Base-by-base conservation (phyloP, 2,329 filamentous ascomycete species). In the Trichophaea hybrida region DNA sequence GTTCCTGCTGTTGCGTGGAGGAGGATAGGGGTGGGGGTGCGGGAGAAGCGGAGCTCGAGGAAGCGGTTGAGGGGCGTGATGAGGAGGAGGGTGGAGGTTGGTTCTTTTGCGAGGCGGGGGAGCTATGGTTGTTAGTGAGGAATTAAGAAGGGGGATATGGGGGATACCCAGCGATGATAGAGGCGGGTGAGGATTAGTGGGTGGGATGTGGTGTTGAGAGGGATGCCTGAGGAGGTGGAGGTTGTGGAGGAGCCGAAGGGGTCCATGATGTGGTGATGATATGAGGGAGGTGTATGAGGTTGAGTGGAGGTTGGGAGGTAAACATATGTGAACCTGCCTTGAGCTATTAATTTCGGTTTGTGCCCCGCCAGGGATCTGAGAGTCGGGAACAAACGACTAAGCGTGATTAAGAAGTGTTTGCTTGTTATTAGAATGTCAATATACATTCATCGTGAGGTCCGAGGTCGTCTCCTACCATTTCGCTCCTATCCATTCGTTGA, bases 1-100 rank as follows among this genome's bases (percentile, higher is more conserved):
- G 38, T 48, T 4, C 55, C 55, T 24, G 40, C 24, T 10, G 55
- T 38, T n/a, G 10, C 40, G 12, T 17, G 13, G 2, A 75, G 75
- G 74, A 82, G 81, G 66, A 79, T 75, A 0, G 81, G 82, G 2
- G 73, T 67, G 0, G 66, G 54, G 3, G 71, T 73, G 0, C 73
- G 68, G 13, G 76, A 80, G 1, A 85, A 73, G 0, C 73, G 68
- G 17, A 85, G 69, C 66, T 86, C 83, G 38, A 85, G 77, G 68
- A 83, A 86, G 37, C 74, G 76, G 37, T 73, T 73, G 33, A 70
- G 69, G 1, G 79, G 77, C 2, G 80, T 80, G 0, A 82, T 85
- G 51, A 86, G 72, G 10, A 86, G 83, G 4, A 84, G 69, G 0
- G 83, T 86, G 1, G 76, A 78, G 0, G 83, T 86, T 13, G 79